These are phyloP conservation scores for Metschnikowia orientalis DNA, from an alignment of 805 yeast species.

Conservation along the genomic window DNA sequence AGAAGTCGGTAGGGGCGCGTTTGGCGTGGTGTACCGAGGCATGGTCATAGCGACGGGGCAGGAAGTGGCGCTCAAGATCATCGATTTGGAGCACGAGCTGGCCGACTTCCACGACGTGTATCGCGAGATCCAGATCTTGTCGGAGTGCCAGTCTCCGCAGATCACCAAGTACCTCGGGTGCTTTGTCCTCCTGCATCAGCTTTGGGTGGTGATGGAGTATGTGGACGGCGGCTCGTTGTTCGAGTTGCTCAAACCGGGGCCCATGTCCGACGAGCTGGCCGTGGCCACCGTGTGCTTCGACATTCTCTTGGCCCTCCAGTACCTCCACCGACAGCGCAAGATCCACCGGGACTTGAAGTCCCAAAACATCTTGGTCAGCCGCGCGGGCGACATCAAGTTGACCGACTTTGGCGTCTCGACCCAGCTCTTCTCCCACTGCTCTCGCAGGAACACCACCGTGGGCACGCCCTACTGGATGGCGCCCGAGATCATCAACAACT, in stretches of 20 bases:
- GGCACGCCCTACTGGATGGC: conserved; percentile 69
- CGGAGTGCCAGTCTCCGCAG: conserved; percentile 59
- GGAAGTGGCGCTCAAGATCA: conserved; percentile 59
- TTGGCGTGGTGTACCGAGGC: conserved; percentile 72
- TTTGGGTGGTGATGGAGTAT: conserved; percentile 80
- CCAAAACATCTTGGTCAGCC: conserved; percentile 37
- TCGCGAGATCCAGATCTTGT: conserved; percentile 63
- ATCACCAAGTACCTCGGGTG: conserved; percentile 70
- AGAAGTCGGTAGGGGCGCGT: conserved; percentile 73
- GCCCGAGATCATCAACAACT: conserved; percentile 54
- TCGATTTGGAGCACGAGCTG: conserved; percentile 65
- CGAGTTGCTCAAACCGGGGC: conserved; percentile 57
- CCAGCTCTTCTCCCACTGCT: conserved; percentile 39
- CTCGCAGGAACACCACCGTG: conserved; percentile 41
- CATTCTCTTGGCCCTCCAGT: conserved; percentile 55
- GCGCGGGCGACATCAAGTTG: conserved; percentile 37
- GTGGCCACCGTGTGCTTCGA: conserved; percentile 54
- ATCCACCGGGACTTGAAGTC: conserved; percentile 59
- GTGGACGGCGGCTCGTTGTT: conserved; percentile 75
- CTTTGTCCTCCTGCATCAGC: conserved; percentile 61
- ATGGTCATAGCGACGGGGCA: conserved; percentile 38
- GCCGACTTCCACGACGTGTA: conserved; percentile 67
- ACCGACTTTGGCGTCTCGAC: conserved; percentile 46
- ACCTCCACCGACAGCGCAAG: conserved; percentile 66
- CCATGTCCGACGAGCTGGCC: conserved; percentile 48